Percentiles rank a stretch among this genome's conserved stretches.
Conservation (phyloP, 2,329 filamentous ascomycete species). For the Phyllosticta citriasiana region DNA sequence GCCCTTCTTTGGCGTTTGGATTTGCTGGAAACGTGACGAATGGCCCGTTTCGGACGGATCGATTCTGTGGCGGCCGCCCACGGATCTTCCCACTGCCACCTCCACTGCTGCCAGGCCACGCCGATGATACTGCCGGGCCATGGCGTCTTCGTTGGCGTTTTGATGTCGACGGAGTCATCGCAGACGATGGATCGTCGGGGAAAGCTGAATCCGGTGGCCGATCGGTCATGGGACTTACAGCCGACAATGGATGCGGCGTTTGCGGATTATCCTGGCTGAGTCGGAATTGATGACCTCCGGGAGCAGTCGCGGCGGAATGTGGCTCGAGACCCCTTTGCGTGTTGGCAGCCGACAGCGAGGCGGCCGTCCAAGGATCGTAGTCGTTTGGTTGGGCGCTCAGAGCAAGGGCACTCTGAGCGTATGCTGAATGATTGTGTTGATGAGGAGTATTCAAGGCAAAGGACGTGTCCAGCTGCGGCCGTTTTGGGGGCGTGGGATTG, state of each 20-base stretch:
- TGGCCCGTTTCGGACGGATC: constrained; percentile 54
- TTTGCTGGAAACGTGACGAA: constrained; percentile 61
- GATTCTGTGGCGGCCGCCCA: constrained; percentile 69
- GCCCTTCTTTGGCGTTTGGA: constrained; percentile 39
- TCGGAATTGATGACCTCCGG: constrained; percentile 30
- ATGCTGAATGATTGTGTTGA: constrained; percentile 36
- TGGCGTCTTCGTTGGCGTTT: constrained; percentile 49
- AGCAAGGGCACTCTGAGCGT: constrained; percentile 42
- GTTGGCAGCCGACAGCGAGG: constrained; percentile 27
- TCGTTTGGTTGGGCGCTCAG: constrained; percentile 47
- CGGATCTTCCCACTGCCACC: constrained; percentile 60
- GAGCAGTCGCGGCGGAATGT: constrained; percentile 34
- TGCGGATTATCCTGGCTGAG: constrained; percentile 53
- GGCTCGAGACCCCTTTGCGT: constrained; percentile 24
- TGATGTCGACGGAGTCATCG: constrained; percentile 52
- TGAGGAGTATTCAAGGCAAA: constrained; percentile 24
- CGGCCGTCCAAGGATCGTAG: constrained; percentile 38
- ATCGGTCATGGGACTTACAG: constrained; percentile 56
- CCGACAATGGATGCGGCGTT: constrained; percentile 66
- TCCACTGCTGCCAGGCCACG: constrained; percentile 63
- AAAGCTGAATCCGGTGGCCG: constrained; percentile 37
- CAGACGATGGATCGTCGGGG: constrained; percentile 56
- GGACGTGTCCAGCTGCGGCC: constrained; percentile 50
- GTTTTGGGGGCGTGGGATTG: constrained; percentile 42
- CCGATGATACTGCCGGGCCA: constrained; percentile 80